Evolutionary conservation across 768 basidiomycete species (phyloP).

Genomic region (Fomitopsis pulvina): DNA sequence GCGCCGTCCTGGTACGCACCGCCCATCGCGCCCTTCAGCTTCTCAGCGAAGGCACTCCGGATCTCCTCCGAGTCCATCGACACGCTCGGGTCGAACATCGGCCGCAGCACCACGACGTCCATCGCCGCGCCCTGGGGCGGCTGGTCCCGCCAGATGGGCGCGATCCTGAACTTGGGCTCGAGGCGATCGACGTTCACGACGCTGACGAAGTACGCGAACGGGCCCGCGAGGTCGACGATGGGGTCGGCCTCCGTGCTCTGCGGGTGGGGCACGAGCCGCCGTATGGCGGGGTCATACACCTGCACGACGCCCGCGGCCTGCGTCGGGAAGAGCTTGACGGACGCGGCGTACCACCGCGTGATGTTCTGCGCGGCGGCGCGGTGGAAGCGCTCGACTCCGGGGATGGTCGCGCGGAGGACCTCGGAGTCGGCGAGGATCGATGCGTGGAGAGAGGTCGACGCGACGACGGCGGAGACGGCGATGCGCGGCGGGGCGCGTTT

Average conservation of each 20-base stretch:
- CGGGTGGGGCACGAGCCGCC: conserved; percentile 40
- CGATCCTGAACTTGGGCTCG: conserved; percentile 76
- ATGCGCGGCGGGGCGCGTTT: conserved; percentile 9
- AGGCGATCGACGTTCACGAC: conserved; percentile 81
- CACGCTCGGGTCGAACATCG: conserved; percentile 50
- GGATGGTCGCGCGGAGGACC: conserved; percentile 55
- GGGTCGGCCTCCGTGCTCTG: conserved; percentile 23
- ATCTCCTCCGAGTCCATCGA: conserved; percentile 34
- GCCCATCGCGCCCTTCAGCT: conserved; percentile 45
- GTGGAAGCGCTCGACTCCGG: conserved; percentile 83
- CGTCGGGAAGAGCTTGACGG: conserved; percentile 48
- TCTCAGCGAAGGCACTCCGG: conserved; percentile 45
- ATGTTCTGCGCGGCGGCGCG: conserved; percentile 75
- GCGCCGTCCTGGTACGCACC: conserved; percentile 75
- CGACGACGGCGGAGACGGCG: conserved; percentile 70
- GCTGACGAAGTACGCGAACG: conserved; percentile 82
- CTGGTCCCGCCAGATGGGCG: conserved; percentile 48
- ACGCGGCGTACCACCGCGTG: conserved; percentile 60
- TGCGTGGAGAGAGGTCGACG: conserved; percentile 83
- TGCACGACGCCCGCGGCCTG: conserved; percentile 36
- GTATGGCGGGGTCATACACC: conserved; percentile 50
- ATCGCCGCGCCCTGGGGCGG: conserved; percentile 43
- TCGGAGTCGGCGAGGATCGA: conserved; percentile 82
- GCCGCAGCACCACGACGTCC: conserved; percentile 75
- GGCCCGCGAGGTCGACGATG: conserved; percentile 53